Evolutionary conservation across 306 rosid species (phyloP), one percentile per base, ranked within the genome.

Genomic region (Medicago arabica): DNA sequence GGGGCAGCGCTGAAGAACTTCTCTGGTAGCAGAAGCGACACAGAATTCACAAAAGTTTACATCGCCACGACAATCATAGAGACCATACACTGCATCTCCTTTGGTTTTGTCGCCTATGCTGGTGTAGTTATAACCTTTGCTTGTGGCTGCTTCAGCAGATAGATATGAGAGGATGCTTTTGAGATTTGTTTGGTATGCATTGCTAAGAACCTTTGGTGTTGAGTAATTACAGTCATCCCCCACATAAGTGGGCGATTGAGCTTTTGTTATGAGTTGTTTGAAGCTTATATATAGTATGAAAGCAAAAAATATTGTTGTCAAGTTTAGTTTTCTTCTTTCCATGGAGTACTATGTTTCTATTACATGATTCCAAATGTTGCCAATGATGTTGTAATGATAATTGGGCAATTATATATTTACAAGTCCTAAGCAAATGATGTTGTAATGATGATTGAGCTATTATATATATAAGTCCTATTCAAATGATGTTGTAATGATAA

Each of bases 41-140:
- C 86, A 82, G 54, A 82, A 82, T 67, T 78, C 77, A 67, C 86
- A 82, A 38, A 66, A 67, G 8, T 9, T 0, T 40, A 78, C 64
- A 54, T 82, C 86, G 18, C 83, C 80, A 2, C 85, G 65, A 16
- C 86, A 82, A 47, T 78, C 83, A 53, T 78, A 82, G 69, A 82
- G 73, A 16, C 80, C 86, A 43, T 78, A 82, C n/a, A 72, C 55
- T 0, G 58, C 66, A 49, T 82, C 79, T 15, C 0, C 54, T 15
- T 63, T 36, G 3, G 36, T 25, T 1, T 43, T 59, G 23, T 2
- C 77, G 19, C 78, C 85, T 39, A 69, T 50, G 67, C 7, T 59
- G 34, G 76, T 76, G 43, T 77, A 58, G 72, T 77, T 77, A 39
- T 77, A 77, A 1, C 85, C 82, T 2, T 72, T 82, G 60, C 82